Conservation (phyloP, 257 asterid species). For the Scutellaria barbata region DNA sequence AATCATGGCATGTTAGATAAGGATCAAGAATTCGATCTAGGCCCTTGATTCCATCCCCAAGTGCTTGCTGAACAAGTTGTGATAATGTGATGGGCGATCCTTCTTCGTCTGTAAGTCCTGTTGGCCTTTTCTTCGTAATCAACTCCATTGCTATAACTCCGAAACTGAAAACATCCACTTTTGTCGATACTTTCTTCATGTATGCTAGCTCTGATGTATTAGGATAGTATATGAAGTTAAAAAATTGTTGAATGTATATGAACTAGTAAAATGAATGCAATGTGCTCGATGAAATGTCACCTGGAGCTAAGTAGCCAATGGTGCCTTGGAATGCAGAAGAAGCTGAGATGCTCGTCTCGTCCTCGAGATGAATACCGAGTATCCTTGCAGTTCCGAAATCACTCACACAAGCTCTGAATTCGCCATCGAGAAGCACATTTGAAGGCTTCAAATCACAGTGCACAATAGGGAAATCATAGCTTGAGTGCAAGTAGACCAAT, state of each 20-base stretch:
- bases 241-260: too few species aligned
- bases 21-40: conserved; percentile 61
- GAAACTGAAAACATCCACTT: conserved; percentile 85
- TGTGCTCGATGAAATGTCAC: conserved; percentile 35
- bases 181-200: conserved; percentile 72
- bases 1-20: conserved; percentile 39
- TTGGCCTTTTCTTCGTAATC: conserved; percentile 74
- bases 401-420: conserved; percentile 68
- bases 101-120: conserved; percentile 58
- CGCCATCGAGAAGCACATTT: conserved; percentile 68
- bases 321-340: conserved; percentile 82
- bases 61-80: conserved; percentile 59
- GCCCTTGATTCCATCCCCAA: conserved; percentile 47
- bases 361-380: conserved; percentile 62
- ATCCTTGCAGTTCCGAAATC: conserved; percentile 92
- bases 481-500: conserved; percentile 72
- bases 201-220: conserved; percentile 70
- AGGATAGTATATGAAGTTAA: too few species aligned
- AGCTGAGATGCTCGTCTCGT: conserved; percentile 49
- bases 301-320: conserved; percentile 94
- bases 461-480: conserved; percentile 75
- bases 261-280: too few species aligned
- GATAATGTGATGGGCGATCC: conserved; percentile 66
- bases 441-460: conserved; percentile 92
- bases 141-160: conserved; percentile 78